Evolutionary conservation across 345 rosid species (phyloP), one percentile per base, ranked within the genome.

Genomic region (Salix arbutifolia): DNA sequence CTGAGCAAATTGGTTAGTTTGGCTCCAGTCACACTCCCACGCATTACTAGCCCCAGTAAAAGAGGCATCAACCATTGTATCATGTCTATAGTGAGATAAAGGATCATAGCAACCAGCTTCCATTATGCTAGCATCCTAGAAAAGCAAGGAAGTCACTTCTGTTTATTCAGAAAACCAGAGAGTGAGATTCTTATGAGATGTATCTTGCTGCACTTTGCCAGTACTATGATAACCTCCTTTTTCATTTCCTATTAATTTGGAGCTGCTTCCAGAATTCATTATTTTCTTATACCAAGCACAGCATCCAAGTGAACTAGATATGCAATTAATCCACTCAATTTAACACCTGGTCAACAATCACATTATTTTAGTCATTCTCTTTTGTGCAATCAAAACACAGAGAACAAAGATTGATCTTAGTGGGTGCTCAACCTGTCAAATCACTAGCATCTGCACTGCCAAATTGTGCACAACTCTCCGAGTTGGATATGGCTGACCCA

Each of bases 401-500:
- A 18, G 35, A 25, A n/a, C 2, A 9, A 62, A 56, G 56, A 70
- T 44, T 62, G 44, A 48, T 40, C 44, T 71, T 16, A 53, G 26
- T 30, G 65, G 61, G 40, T 30, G 60, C 50, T 82, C 79, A 89
- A 92, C 98, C 97, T 93, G 97, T 90, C 87, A 96, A 88, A 75
- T 93, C 97, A 87, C 97, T 93, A 30, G 90, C 91, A 80, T 92
- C 97, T 14, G 88, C 91, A 77, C 89, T 81, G 26, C 92, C 94
- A 84, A 88, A 92, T 80, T 88, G 99, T 23, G 87, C 98, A 82
- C 96, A 92, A 84, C 99, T 96, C 85, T 96, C 98, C 6, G 97
- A 89, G 79, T 92, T 94, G 4, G 99, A 96, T 87, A 92, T 80
- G 67, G 97, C 99, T 19, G 99, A 96, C 16, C 99, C 98, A 25